phyloP scores from a whole-genome alignment of 805 yeast species.

The Yamadazyma philogaea region DNA sequence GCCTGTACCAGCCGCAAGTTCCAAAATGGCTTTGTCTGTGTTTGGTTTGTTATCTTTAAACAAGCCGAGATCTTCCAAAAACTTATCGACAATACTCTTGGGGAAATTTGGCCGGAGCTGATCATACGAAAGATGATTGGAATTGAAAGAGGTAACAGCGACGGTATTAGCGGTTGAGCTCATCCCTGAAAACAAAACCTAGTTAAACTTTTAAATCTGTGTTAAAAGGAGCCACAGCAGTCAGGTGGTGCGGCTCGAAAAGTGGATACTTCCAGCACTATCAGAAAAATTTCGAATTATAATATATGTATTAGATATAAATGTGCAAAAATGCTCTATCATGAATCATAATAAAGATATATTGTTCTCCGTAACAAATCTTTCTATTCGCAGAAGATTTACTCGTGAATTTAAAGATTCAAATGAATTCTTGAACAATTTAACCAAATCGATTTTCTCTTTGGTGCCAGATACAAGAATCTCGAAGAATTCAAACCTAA shows the following conservation, averaged over 20 bases:
- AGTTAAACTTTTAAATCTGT: too few species aligned
- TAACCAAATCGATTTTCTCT: constrained; percentile 22
- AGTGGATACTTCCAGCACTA: too few species aligned
- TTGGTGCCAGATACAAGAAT: constrained; percentile 16
- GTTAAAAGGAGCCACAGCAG: too few species aligned
- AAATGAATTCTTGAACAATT: constrained; percentile 23
- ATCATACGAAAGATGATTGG: constrained; percentile 53
- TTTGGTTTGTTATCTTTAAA: constrained; percentile 13
- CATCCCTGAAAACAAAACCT: too few species aligned
- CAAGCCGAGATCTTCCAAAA: constrained; percentile 38
- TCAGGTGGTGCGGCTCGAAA: too few species aligned
- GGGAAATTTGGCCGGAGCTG: constrained; percentile 50
- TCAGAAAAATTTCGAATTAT: too few species aligned
- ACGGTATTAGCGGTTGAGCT: constrained; percentile 23
- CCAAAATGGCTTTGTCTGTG: constrained; percentile 34
- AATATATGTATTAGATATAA: not conserved
- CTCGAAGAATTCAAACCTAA: constrained; percentile 34
- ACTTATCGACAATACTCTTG: constrained; percentile 38
- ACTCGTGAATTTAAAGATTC: constrained; percentile 22
- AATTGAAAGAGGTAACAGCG: constrained; percentile 48
- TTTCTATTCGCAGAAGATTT: constrained; percentile 13
- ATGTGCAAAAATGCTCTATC: not conserved
- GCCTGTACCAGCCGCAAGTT: constrained; percentile 64
- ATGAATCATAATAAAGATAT: constrained; percentile 6
- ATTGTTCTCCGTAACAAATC: constrained; percentile 2